Base-by-base conservation (phyloP, 805 yeast genomes). In the Starmera caribaea region DNA sequence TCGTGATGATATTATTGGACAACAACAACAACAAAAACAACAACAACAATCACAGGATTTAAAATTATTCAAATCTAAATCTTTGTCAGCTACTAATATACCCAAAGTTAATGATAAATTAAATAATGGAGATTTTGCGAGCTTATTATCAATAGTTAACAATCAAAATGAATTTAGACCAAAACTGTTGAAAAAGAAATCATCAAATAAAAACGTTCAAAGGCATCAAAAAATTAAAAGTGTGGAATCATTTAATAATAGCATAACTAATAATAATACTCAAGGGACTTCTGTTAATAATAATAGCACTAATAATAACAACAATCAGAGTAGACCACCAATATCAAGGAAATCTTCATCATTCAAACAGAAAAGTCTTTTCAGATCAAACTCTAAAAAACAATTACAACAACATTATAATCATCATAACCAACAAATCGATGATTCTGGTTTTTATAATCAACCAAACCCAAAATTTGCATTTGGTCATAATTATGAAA, bases 401-500 rank as follows among this genome's bases (percentile, higher is more conserved):
- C 38, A 30, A 24, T 17, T 16, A 16, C 17, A 34, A 13, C 31
- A 31, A 5, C 34, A 36, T 27, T 27, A 13, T 35, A 31, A 31
- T 32, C 38, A 17, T 27, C 30, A 13, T 35, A 31, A 31, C 34
- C 38, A 17, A 14, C 31, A 30, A 14, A 35, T 41, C 21, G 41
- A 46, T 40, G 57, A 55, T 38, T 26, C 52, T 5, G 59, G 53
- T 35, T 24, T 49, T 8, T 54, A 40, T 32, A 55, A 55, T 16
- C 59, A 55, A 37, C 59, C 59, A 11, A 43, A 55, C 16, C 59
- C 59, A 32, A 44, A 50, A 33, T 50, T 48, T 39, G 57, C 59
- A 1, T 54, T 55, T 48, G 58, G 58, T 10, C 43, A 51, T n/a
- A 24, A 34, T 16, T 46, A 48, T 37, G 34, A 40, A 14, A 34